Base-by-base conservation (phyloP, 306 rosid genomes). In the Betula pendula region DNA sequence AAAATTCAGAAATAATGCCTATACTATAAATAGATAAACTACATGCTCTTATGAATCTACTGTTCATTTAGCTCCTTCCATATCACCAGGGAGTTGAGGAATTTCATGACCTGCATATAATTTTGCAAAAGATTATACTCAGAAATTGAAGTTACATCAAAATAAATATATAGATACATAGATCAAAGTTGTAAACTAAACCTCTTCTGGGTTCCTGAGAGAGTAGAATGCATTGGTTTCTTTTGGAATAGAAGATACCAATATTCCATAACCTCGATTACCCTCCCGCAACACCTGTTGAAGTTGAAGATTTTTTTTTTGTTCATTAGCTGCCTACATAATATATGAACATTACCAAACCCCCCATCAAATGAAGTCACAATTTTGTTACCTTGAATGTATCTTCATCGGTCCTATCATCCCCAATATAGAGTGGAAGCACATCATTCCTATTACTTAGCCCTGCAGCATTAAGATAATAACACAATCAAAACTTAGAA, bases 361-460 rank as follows among this genome's bases (percentile, higher is more conserved):
- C 42, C 70, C 70, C 2, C 33, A 19, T 38, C 1, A 12, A 40
- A 27, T 66, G 29, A n/a, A 27, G 35, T 20, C 29, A n/a, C 29
- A 8, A 8, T 7, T 1, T 66, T 13, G n/a, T 47, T 78, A 91
- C 97, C 98, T 85, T 92, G 75, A 95, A 92, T 33, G 97, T 97
- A 79, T 95, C 98, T 85, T 95, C 98, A 68, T 95, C 98, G 24
- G 92, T 91, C 77, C 77, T 89, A 68, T 95, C 98, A 74, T 95
- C 98, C 14, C 98, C 98, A 68, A 95, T 90, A 71, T 81, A 95
- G 31, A 95, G 89, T 31, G 98, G 92, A 59, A 95, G 87, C 81
- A 95, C 97, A 60, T 84, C 89, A 63, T 85, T 79, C 47, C 77
- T 83, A 76, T 81, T 74, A 27, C 70, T 87, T 76, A 92, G 80